phyloP scores from a whole-genome alignment of 1,139 yeast genomes.

The Zhuliangozyma blackwelliae region DNA sequence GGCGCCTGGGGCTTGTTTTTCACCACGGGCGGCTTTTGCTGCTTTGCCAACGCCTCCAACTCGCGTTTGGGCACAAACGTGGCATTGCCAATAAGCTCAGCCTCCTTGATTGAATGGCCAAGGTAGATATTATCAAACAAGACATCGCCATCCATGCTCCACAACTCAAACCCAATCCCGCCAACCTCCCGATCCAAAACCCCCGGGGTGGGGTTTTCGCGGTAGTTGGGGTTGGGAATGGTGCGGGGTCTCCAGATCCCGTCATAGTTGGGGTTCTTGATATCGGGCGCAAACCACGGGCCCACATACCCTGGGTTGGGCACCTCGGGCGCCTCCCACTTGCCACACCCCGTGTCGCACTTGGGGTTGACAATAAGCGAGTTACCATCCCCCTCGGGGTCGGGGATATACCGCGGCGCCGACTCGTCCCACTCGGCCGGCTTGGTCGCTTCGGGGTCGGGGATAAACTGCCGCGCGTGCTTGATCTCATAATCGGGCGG shows the following conservation, averaged over 20 bases:
- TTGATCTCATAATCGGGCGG: conserved; percentile 81
- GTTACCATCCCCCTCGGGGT: conserved; percentile 42
- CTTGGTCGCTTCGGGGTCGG: conserved; percentile 60
- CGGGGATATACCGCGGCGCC: conserved; percentile 52
- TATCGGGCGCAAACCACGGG: conserved; percentile 66
- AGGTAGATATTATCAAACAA: conserved; percentile 80
- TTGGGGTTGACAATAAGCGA: conserved; percentile 59
- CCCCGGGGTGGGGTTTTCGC: conserved; percentile 55
- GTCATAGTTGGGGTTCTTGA: conserved; percentile 69
- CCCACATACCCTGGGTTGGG: conserved; percentile 72
- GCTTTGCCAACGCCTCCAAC: conserved; percentile 47
- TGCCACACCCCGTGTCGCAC: conserved; percentile 77
- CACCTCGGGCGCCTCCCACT: conserved; percentile 53
- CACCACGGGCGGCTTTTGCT: conserved; percentile 35
- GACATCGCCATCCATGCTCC: conserved; percentile 78
- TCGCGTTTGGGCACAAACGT: conserved; percentile 64
- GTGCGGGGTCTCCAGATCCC: conserved; percentile 75
- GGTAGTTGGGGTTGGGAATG: conserved; percentile 67
- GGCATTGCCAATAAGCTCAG: conserved; percentile 73
- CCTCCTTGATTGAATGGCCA: conserved; percentile 79
- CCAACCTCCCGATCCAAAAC: conserved; percentile 67
- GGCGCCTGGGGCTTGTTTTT: conserved; percentile 36
- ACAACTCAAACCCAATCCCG: conserved; percentile 82
- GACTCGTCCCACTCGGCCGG: conserved; percentile 82
- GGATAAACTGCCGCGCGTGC: conserved; percentile 51